Evolutionary conservation across 1,139 yeast species (phyloP).

Genomic region (Sugiyamaella paludigena): DNA sequence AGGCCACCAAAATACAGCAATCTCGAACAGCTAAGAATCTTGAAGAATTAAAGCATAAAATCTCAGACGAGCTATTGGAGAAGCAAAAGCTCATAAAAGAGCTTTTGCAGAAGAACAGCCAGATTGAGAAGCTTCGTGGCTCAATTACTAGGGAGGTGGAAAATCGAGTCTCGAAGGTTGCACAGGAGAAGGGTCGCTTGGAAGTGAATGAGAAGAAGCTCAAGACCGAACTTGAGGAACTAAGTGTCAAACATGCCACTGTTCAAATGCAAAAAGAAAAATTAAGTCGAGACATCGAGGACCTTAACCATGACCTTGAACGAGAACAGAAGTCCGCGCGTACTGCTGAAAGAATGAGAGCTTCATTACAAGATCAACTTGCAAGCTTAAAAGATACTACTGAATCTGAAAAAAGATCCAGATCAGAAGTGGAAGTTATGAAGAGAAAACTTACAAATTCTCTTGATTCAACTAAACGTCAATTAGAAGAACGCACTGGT

Average conservation of each 20-base stretch:
- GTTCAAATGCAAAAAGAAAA: slow-evolving; percentile 49
- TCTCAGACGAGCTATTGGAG: slow-evolving; percentile 26
- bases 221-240: slow-evolving; percentile 32
- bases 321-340: slow-evolving; percentile 31
- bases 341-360: slow-evolving; percentile 27
- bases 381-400: slow-evolving; percentile 25
- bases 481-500: slow-evolving; percentile 29
- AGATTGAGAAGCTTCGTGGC: slow-evolving; percentile 39
- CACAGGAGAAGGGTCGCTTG: slow-evolving; percentile 36
- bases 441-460: slow-evolving; percentile 30
- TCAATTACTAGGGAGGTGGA: slow-evolving; percentile 44
- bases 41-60: slow-evolving; percentile 25
- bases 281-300: slow-evolving; percentile 74
- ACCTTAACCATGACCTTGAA: slow-evolving; percentile 44
- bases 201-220: slow-evolving; percentile 43
- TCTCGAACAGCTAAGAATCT: slow-evolving; percentile 29
- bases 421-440: slow-evolving; percentile 33
- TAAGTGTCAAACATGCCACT: slow-evolving; percentile 26
- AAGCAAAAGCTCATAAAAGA: slow-evolving; percentile 32
- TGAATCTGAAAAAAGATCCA: slow-evolving; percentile 29
- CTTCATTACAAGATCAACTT: slow-evolving; percentile 28
- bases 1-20: slow-evolving; percentile 28
- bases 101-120: slow-evolving; percentile 29
- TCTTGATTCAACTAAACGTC: slow-evolving; percentile 28
- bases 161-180: slow-evolving; percentile 42